phyloP scores from a whole-genome alignment of 441 rosid species.

The Theobroma grandiflorum region DNA sequence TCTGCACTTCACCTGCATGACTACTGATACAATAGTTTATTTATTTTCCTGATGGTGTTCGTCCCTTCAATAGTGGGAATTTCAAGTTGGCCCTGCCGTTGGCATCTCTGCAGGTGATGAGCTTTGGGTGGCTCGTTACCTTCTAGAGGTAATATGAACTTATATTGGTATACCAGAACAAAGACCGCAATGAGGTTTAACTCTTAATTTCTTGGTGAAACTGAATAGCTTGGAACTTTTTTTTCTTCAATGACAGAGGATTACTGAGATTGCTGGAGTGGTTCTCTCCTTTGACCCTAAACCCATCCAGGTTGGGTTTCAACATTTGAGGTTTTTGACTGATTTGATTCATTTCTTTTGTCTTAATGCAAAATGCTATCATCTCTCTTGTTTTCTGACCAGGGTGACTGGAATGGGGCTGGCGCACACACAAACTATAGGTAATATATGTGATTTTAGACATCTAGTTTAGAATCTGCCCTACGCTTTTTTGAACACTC shows the following conservation, averaged over 20 bases:
- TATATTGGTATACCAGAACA: neutral
- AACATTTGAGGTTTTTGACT: neutral
- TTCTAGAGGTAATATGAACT: slow-evolving; percentile 59
- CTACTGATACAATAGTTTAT: neutral
- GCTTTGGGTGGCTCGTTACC: slow-evolving; percentile 85
- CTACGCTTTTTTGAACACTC: no score
- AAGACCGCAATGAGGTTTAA: neutral
- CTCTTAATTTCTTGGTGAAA: slow-evolving; percentile 7
- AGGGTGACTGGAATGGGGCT: slow-evolving; percentile 89
- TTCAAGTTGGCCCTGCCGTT: slow-evolving; percentile 81
- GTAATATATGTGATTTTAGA: slow-evolving; percentile 23
- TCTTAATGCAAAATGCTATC: neutral
- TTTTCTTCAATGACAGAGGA: slow-evolving; percentile 57
- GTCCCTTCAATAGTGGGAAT: slow-evolving; percentile 65
- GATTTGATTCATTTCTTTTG: neutral
- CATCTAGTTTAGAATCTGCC: no score
- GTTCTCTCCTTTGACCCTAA: slow-evolving; percentile 79
- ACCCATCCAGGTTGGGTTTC: slow-evolving; percentile 59
- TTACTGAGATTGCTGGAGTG: slow-evolving; percentile 82
- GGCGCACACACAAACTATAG: slow-evolving; percentile 91
- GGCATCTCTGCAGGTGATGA: slow-evolving; percentile 82
- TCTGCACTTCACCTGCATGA: neutral
- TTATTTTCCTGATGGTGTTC: neutral
- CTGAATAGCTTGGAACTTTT: neutral
- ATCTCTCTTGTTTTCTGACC: neutral